A percentile compares a stretch with the other conserved stretches of the same genome.
These are phyloP conservation scores for Anisodus tanguticus DNA, from an alignment of 257 asterid species.

Conservation along the genomic window DNA sequence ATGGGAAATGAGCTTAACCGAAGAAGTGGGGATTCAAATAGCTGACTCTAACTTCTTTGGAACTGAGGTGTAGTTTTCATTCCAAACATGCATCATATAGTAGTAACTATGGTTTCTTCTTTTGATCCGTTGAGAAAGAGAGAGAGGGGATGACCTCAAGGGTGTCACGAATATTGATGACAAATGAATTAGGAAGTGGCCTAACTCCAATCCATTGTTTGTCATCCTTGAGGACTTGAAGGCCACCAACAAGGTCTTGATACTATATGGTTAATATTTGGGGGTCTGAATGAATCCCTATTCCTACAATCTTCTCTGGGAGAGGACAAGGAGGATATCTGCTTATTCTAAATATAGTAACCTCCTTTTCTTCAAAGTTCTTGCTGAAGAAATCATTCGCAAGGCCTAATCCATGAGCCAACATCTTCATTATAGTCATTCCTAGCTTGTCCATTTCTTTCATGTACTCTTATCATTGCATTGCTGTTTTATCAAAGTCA, in stretches of 20 bases:
- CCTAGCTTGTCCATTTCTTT: slow-evolving; percentile 38
- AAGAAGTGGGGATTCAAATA: too few species aligned
- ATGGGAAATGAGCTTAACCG: too few species aligned
- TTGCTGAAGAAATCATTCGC: slow-evolving; percentile 33
- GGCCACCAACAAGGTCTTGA: slow-evolving; percentile 39
- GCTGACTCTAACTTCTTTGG: too few species aligned
- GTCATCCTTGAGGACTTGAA: slow-evolving; percentile 35
- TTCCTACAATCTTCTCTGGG: slow-evolving; percentile 33
- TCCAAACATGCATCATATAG: not conserved
- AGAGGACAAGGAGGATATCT: slow-evolving; percentile 39
- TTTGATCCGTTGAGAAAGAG: not conserved
- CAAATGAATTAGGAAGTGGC: slow-evolving; percentile 33
- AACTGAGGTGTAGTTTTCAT: not conserved
- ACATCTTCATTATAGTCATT: slow-evolving; percentile 34
- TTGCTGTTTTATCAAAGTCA: slow-evolving; percentile 26
- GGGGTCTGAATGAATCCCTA: slow-evolving; percentile 41
- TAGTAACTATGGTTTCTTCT: not conserved
- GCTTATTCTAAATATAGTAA: slow-evolving; percentile 32
- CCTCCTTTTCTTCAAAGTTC: slow-evolving; percentile 32
- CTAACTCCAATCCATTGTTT: slow-evolving; percentile 36
- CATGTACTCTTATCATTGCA: slow-evolving; percentile 37
- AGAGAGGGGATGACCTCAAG: slow-evolving; percentile 35
- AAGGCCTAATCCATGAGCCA: slow-evolving; percentile 42
- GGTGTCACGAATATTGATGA: slow-evolving; percentile 43
- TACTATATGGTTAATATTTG: slow-evolving; percentile 38